phyloP scores from a whole-genome alignment of 2,329 filamentous ascomycete species.

The Fusarium concolor region DNA sequence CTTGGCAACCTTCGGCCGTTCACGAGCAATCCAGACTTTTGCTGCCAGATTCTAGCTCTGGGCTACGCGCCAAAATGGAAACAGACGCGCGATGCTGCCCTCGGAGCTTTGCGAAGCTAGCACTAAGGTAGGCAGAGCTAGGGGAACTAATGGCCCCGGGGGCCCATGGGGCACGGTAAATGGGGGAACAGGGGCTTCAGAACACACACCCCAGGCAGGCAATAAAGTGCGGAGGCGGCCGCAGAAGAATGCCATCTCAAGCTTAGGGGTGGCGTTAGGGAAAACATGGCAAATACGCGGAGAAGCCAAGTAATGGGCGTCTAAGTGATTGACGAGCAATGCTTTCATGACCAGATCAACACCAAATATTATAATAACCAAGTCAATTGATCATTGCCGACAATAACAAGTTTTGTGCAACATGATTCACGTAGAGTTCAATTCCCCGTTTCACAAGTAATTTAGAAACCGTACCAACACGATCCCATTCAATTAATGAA shows the following conservation, averaged over 20 bases:
- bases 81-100: neutral
- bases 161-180: slow-evolving; percentile 39
- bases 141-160: slow-evolving; percentile 19
- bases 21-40: slow-evolving; percentile 12
- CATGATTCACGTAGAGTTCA: slow-evolving; percentile 12
- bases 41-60: too few species aligned
- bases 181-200: slow-evolving; percentile 13
- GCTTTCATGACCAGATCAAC: neutral
- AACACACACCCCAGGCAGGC: neutral
- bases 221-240: slow-evolving; percentile 28
- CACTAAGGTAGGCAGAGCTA: neutral
- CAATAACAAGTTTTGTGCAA: slow-evolving; percentile 12
- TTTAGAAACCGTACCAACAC: neutral
- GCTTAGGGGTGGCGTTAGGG: slow-evolving; percentile 6
- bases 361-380: too few species aligned
- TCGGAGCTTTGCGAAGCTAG: slow-evolving; percentile 7
- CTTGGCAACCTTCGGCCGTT: slow-evolving; percentile 28
- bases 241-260: neutral
- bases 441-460: neutral
- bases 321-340: neutral
- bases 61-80: too few species aligned
- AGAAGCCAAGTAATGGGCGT: neutral
- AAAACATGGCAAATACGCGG: slow-evolving; percentile 22
- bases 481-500: slow-evolving; percentile 1
- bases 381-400: neutral